Conservation (phyloP, 2,329 filamentous ascomycete species). For the Alternaria tenuissima region DNA sequence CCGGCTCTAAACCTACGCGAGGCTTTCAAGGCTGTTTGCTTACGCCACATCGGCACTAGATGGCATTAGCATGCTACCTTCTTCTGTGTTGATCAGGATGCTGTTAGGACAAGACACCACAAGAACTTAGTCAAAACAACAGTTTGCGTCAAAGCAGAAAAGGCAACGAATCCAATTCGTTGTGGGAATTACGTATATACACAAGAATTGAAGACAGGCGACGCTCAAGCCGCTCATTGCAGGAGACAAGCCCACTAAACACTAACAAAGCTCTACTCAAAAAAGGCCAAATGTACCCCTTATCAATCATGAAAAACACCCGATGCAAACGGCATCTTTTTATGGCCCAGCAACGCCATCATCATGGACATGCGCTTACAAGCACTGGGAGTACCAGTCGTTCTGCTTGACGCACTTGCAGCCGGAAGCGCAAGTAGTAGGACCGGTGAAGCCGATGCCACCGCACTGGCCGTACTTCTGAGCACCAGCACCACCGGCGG, state of each 20-base stretch:
- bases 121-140: not conserved
- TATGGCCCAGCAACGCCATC: not conserved
- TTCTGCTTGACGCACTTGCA: constrained; percentile 52
- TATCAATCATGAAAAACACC: not conserved
- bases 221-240: constrained; percentile 10
- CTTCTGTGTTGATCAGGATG: not conserved
- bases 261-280: constrained; percentile 12
- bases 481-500: constrained; percentile 29
- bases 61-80: not conserved
- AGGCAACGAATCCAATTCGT: constrained; percentile 12
- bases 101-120: not conserved
- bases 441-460: constrained; percentile 53
- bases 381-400: constrained; percentile 59
- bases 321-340: constrained; percentile 1
- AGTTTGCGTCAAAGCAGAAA: constrained; percentile 7
- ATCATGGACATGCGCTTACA: constrained; percentile 22
- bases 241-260: constrained; percentile 19
- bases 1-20: not conserved
- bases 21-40: not conserved
- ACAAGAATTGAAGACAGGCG: constrained; percentile 23
- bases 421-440: constrained; percentile 52
- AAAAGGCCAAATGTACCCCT: not conserved
- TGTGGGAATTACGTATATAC: constrained; percentile 23
- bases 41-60: not conserved
- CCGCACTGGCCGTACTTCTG: constrained; percentile 56